These are phyloP conservation scores for Ocimum tenuiflorum DNA, from an alignment of 257 asterid genomes.

Conservation along the genomic window DNA sequence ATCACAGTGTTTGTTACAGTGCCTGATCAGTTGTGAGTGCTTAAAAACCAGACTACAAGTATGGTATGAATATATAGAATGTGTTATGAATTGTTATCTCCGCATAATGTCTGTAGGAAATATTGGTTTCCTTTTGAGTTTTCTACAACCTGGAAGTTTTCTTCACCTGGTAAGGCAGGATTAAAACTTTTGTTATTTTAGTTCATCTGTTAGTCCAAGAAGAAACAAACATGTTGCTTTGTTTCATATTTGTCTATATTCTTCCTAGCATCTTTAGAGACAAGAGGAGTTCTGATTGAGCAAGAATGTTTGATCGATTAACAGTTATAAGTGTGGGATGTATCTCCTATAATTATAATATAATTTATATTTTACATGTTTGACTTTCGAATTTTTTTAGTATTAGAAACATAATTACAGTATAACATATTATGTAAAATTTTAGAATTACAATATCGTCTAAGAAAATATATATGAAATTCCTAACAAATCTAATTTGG, in stretches of 20 bases:
- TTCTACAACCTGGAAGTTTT: neutral
- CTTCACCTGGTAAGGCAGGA: neutral
- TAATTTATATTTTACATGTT: no score
- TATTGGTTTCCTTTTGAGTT: neutral
- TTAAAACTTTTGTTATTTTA: neutral
- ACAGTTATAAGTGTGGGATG: neutral
- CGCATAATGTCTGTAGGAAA: neutral
- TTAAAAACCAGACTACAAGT: neutral
- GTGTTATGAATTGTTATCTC: conserved; percentile 15
- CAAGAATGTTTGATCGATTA: neutral
- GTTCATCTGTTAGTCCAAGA: neutral
- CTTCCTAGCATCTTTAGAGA: neutral
- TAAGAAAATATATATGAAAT: no score
- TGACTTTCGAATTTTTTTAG: no score
- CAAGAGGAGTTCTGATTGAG: neutral
- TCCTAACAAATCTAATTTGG: no score
- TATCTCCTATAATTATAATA: neutral
- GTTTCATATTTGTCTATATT: neutral
- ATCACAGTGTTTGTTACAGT: neutral
- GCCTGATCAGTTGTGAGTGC: neutral
- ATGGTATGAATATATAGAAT: neutral
- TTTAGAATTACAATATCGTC: no score
- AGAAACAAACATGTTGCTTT: neutral
- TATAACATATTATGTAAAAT: no score
- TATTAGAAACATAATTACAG: no score